Base-by-base conservation (phyloP, 495 filamentous ascomycete genomes). In the Apodospora peruviana region DNA sequence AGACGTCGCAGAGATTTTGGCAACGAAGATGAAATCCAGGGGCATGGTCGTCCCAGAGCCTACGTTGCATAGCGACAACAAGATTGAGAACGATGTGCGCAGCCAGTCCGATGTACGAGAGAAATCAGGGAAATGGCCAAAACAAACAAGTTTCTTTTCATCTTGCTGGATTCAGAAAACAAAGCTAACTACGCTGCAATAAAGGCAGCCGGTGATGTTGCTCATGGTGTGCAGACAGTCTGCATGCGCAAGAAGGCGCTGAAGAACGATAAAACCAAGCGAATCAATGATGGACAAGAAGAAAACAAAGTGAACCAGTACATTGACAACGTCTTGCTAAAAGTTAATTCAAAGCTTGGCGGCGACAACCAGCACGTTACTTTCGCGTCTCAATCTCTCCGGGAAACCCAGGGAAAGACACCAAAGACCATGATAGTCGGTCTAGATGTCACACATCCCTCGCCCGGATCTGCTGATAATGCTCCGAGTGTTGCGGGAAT, bases 361-460 rank as follows among this genome's bases (percentile, higher is more conserved):
- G 90, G 90, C 0, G 65, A 72, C 7, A 93, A 91, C 49, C 87
- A 93, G 39, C 37, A 24, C 23, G n/a, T 42, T 4, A 21, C 41
- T 4, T 35, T 18, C 24, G 34, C 12, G 17, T 16, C 18, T 25
- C 22, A n/a, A 40, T 14, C 17, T 9, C 60, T 91, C 34, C 65
- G 64, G 27, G 71, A 84, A 14, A 44, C 37, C 11, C n/a, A n/a
- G n/a, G n/a, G n/a, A n/a, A n/a, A n/a, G n/a, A n/a, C n/a, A n/a
- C n/a, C n/a, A n/a, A 54, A 52, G 42, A 89, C 85, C 3, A 94
- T 95, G 84, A 66, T 95, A 12, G 59, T 91, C 36, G 90, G 90
- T 0, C 78, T 87, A 19, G 90, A 95, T 53, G 87, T 93, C 5
- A 90, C 87, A 0, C 89, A 95, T 57, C 90, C 90, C 9, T 66